Conservation (phyloP, 257 asterid species). For the Solanum peruvianum region DNA sequence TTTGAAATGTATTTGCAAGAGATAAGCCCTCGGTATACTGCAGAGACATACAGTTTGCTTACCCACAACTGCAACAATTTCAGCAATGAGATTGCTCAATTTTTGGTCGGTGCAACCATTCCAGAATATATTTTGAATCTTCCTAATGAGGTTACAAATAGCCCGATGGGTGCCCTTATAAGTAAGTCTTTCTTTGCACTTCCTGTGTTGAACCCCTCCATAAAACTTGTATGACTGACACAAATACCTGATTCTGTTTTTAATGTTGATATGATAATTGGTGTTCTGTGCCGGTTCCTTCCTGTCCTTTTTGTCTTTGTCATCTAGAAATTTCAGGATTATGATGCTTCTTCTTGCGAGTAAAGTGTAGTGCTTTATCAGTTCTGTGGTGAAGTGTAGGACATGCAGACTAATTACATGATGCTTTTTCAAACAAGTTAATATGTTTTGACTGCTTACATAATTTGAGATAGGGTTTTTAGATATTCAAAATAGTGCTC, state of each 20-base stretch:
- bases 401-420: neutral
- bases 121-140: neutral
- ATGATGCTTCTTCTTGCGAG: neutral
- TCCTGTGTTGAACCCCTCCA: neutral
- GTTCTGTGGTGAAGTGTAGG: neutral
- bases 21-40: slow-evolving; percentile 77
- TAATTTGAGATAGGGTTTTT: neutral
- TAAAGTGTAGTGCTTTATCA: neutral
- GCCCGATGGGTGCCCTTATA: slow-evolving; percentile 83
- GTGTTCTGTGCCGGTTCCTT: neutral
- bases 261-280: neutral
- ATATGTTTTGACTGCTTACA: neutral
- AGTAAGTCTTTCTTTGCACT: neutral
- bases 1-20: slow-evolving; percentile 75
- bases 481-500: neutral
- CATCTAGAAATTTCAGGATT: neutral
- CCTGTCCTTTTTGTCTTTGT: neutral
- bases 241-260: neutral
- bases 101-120: neutral
- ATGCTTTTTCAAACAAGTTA: neutral
- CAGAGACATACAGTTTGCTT: slow-evolving; percentile 71
- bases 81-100: slow-evolving; percentile 49
- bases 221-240: neutral
- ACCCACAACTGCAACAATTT: slow-evolving; percentile 91
- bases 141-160: slow-evolving; percentile 29